A percentile compares a stretch with the other conserved stretches of the same genome.
Evolutionary conservation across 2,329 filamentous ascomycete species (phyloP).

Genomic region (Rutstroemia sydowiana): DNA sequence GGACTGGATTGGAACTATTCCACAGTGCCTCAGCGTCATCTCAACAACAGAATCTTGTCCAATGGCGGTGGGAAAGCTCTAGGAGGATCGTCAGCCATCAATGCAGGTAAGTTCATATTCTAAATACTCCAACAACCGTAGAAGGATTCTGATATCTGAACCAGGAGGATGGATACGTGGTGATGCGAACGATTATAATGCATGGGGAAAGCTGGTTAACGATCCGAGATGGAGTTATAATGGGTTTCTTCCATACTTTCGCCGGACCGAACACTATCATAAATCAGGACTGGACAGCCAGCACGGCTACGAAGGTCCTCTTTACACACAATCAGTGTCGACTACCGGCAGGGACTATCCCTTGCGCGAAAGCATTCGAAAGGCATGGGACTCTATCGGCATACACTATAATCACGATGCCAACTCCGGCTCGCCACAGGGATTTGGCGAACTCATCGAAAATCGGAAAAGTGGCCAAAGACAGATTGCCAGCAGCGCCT

Average conservation of each 20-base stretch:
- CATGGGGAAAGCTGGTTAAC: constrained; percentile 35
- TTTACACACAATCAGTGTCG: neutral
- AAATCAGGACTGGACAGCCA: neutral
- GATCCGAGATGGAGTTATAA: constrained; percentile 41
- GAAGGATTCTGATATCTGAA: neutral
- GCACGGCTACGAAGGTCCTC: neutral
- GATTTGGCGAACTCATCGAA: neutral
- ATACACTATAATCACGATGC: neutral
- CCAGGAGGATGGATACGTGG: constrained; percentile 38
- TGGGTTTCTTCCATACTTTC: constrained; percentile 39
- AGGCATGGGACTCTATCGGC: neutral
- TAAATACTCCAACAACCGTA: neutral
- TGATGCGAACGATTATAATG: constrained; percentile 37
- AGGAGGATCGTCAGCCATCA: constrained; percentile 36
- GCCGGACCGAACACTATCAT: constrained; percentile 30
- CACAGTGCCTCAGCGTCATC: constrained; percentile 27
- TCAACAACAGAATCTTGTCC: constrained; percentile 23
- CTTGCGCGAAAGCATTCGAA: neutral
- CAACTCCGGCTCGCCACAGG: neutral
- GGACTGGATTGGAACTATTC: constrained; percentile 31
- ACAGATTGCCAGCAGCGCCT: neutral
- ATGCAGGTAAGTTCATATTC: constrained; percentile 18
- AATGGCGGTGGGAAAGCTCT: constrained; percentile 34
- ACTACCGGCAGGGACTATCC: neutral
- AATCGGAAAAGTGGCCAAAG: neutral